A percentile compares a stretch with the other conserved stretches of the same genome.
Evolutionary conservation across 2,329 filamentous ascomycete genomes (phyloP).

Genomic region (Ceratocystis harringtonii): DNA sequence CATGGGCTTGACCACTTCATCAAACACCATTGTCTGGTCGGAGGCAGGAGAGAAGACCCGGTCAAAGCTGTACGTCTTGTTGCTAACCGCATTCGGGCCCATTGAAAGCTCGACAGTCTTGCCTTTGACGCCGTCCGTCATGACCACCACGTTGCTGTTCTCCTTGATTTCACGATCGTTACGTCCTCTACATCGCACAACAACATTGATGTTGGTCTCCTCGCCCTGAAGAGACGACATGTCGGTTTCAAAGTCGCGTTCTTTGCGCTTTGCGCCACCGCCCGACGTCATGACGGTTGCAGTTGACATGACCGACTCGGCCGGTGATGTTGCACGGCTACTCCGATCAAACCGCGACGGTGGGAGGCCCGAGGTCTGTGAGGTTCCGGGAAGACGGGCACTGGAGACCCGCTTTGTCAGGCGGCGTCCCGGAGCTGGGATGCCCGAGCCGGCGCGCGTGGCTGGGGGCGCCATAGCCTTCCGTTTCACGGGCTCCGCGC

Average conservation of each 20-base stretch:
- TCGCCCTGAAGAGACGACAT: slow-evolving; percentile 39
- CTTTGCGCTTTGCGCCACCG: slow-evolving; percentile 61
- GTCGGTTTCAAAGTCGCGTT: slow-evolving; percentile 64
- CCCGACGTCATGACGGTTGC: slow-evolving; percentile 30
- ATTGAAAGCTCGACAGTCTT: slow-evolving; percentile 75
- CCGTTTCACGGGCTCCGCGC: slow-evolving; percentile 15
- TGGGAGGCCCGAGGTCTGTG: neutral
- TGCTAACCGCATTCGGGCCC: slow-evolving; percentile 81
- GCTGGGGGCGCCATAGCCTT: slow-evolving; percentile 9
- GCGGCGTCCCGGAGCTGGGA: slow-evolving; percentile 12
- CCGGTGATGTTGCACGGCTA: slow-evolving; percentile 47
- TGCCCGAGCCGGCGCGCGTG: slow-evolving; percentile 9
- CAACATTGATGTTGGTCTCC: slow-evolving; percentile 95
- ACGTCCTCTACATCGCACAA: slow-evolving; percentile 83
- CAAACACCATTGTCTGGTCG: slow-evolving; percentile 85
- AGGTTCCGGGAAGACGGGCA: slow-evolving; percentile 4
- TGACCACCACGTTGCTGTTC: slow-evolving; percentile 86
- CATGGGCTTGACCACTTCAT: slow-evolving; percentile 87
- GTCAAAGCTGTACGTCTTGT: slow-evolving; percentile 94
- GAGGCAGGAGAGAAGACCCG: slow-evolving; percentile 92
- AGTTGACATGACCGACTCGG: slow-evolving; percentile 49
- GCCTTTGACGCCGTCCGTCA: slow-evolving; percentile 75
- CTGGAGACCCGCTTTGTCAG: slow-evolving; percentile 15
- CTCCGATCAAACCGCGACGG: slow-evolving; percentile 3
- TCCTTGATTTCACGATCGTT: slow-evolving; percentile 86